A percentile compares a stretch with the other conserved stretches of the same genome.
Evolutionary conservation across 2,329 filamentous ascomycete species (phyloP).

Genomic region (Phialophora chinensis): DNA sequence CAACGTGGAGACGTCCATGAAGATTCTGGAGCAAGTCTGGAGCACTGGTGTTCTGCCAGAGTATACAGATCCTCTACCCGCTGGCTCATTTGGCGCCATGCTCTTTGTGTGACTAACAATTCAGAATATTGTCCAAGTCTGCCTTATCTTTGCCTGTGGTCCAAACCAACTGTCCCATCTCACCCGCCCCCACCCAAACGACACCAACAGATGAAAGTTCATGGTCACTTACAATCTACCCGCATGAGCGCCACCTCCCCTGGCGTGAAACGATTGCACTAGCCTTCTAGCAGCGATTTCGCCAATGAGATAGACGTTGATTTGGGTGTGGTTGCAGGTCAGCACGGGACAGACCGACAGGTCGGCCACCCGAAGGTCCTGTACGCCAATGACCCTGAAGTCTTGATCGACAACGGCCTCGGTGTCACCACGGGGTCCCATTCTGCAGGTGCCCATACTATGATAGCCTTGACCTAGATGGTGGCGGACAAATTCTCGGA

Average conservation of each 20-base stretch:
- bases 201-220: neutral
- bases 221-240: neutral
- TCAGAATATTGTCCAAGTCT: neutral
- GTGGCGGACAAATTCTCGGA: constrained; percentile 50
- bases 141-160: too few species aligned
- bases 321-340: constrained; percentile 58
- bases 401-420: constrained; percentile 56
- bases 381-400: constrained; percentile 47
- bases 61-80: constrained; percentile 9
- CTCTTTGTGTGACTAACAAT: constrained; percentile 11
- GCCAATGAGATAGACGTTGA: constrained; percentile 61
- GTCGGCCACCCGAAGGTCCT: constrained; percentile 49
- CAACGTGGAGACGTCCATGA: constrained; percentile 22
- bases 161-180: too few species aligned
- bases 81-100: constrained; percentile 8
- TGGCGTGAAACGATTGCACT: constrained; percentile 37
- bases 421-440: constrained; percentile 55
- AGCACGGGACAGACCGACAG: constrained; percentile 51
- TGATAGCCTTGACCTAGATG: constrained; percentile 59
- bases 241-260: neutral
- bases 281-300: constrained; percentile 58
- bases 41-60: neutral
- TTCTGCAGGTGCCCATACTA: constrained; percentile 62
- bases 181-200: too few species aligned
- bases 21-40: constrained; percentile 21